phyloP scores from a whole-genome alignment of 1,139 yeast genomes.

The Yamadazyma jaroonii region DNA sequence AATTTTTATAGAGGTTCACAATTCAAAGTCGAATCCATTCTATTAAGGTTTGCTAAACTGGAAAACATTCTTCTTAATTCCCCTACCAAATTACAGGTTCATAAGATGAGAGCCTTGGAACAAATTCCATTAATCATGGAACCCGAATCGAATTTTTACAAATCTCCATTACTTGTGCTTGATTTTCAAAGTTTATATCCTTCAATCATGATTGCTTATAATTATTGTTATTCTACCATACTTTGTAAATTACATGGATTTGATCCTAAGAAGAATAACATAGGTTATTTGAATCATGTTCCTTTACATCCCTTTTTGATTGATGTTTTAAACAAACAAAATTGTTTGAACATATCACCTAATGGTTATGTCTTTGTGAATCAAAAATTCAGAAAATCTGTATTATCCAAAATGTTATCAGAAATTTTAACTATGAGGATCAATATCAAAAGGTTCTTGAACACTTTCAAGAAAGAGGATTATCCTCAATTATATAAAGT shows the following conservation, averaged over 20 bases:
- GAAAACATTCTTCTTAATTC: slow-evolving; percentile 74
- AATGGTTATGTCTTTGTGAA: slow-evolving; percentile 83
- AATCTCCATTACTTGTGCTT: slow-evolving; percentile 82
- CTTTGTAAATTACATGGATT: slow-evolving; percentile 66
- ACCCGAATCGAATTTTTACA: slow-evolving; percentile 80
- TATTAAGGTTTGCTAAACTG: slow-evolving; percentile 68
- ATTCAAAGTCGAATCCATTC: slow-evolving; percentile 83
- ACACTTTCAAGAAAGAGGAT: slow-evolving; percentile 40
- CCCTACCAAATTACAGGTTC: slow-evolving; percentile 80
- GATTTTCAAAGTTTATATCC: slow-evolving; percentile 96
- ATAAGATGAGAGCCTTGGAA: slow-evolving; percentile 81
- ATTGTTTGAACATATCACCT: slow-evolving; percentile 65
- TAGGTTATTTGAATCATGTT: slow-evolving; percentile 42
- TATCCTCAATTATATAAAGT: slow-evolving; percentile 44
- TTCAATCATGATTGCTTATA: slow-evolving; percentile 86
- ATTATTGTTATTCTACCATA: slow-evolving; percentile 86
- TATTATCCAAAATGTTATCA: slow-evolving; percentile 77
- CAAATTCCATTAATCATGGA: slow-evolving; percentile 91
- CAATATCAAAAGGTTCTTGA: slow-evolving; percentile 74
- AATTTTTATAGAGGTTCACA: slow-evolving; percentile 91
- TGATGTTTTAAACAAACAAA: slow-evolving; percentile 48
- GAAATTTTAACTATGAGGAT: slow-evolving; percentile 81
- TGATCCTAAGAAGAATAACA: slow-evolving; percentile 28
- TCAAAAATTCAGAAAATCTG: slow-evolving; percentile 61
- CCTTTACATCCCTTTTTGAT: slow-evolving; percentile 57